A percentile compares a stretch with the other conserved stretches of the same genome.
phyloP scores from a whole-genome alignment of 345 rosid genomes.

The Dipteronia sinensis region DNA sequence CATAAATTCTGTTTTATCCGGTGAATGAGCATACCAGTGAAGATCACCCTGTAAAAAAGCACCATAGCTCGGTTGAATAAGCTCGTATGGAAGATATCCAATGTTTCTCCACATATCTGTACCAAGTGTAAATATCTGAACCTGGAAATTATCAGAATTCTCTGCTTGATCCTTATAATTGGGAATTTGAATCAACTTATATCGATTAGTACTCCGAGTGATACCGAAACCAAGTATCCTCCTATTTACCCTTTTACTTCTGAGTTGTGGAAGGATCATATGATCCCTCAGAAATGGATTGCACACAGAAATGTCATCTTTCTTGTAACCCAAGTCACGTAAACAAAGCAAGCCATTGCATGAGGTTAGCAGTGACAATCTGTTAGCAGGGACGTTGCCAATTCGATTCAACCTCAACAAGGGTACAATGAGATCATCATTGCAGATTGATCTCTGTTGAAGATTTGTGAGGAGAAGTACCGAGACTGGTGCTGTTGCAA shows the following conservation, averaged over 20 bases:
- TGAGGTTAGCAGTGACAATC: slow-evolving; percentile 31
- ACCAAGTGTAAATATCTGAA: slow-evolving; percentile 44
- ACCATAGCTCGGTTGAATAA: slow-evolving; percentile 31
- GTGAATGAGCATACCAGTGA: slow-evolving; percentile 13
- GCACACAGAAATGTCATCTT: slow-evolving; percentile 33
- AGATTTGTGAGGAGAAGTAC: neutral
- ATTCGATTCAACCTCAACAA: neutral
- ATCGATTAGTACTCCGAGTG: slow-evolving; percentile 31
- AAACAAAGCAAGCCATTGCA: slow-evolving; percentile 51
- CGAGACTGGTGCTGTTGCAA: slow-evolving; percentile 30
- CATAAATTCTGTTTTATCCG: neutral
- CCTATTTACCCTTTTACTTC: slow-evolving; percentile 13
- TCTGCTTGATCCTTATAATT: slow-evolving; percentile 25
- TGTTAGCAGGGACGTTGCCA: slow-evolving; percentile 14
- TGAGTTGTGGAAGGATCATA: slow-evolving; percentile 36
- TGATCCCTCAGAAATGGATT: slow-evolving; percentile 49
- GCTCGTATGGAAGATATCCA: slow-evolving; percentile 18
- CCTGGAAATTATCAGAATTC: slow-evolving; percentile 10
- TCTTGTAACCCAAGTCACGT: slow-evolving; percentile 29
- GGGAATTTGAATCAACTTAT: slow-evolving; percentile 48
- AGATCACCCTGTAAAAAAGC: slow-evolving; percentile 29
- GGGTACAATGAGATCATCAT: neutral
- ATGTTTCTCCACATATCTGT: slow-evolving; percentile 32
- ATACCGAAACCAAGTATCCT: slow-evolving; percentile 51
- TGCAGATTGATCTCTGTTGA: neutral